phyloP scores from a whole-genome alignment of 371 early-diverging fungal species.

The Fennellomyces sp. region DNA sequence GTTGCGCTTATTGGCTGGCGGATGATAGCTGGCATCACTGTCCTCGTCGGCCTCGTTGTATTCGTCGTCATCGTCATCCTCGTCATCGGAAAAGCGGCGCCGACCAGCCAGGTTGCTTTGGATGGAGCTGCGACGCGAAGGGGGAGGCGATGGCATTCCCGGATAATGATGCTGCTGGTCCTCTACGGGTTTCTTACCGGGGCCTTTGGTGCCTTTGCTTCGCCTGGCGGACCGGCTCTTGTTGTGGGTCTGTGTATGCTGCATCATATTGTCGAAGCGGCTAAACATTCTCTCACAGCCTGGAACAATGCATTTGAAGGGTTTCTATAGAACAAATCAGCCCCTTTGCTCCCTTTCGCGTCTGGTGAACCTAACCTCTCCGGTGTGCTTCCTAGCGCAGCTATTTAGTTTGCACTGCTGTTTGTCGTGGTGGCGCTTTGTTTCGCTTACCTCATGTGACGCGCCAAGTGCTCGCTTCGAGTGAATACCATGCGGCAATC shows the following conservation, averaged over 20 bases:
- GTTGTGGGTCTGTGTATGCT: slow-evolving; percentile 62
- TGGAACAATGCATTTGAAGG: slow-evolving; percentile 60
- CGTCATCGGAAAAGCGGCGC: slow-evolving; percentile 9
- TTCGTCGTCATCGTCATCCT: slow-evolving; percentile 22
- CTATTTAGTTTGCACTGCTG: no score
- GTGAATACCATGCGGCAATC: slow-evolving; percentile 59
- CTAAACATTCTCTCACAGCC: slow-evolving; percentile 63
- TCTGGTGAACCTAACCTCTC: slow-evolving; percentile 6
- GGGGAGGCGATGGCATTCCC: slow-evolving; percentile 20
- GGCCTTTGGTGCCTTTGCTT: background rate
- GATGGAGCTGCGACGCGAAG: slow-evolving; percentile 18
- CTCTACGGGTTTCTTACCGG: background rate
- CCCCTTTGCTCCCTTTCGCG: no score
- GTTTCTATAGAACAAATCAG: slow-evolving; percentile 44
- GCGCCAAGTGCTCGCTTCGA: slow-evolving; percentile 55
- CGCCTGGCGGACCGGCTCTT: slow-evolving; percentile 5
- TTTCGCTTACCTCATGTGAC: slow-evolving; percentile 48
- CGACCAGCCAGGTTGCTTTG: slow-evolving; percentile 6
- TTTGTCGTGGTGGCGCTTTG: background rate
- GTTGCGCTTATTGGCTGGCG: slow-evolving; percentile 5
- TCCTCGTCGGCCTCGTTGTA: slow-evolving; percentile 11
- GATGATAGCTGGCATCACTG: slow-evolving; percentile 26
- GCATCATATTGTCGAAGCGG: slow-evolving; percentile 69
- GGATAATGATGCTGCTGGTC: background rate
- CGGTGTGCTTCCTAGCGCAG: background rate